Conservation (phyloP, 768 basidiomycete genomes). For the Paxillus ammoniavirescens region DNA sequence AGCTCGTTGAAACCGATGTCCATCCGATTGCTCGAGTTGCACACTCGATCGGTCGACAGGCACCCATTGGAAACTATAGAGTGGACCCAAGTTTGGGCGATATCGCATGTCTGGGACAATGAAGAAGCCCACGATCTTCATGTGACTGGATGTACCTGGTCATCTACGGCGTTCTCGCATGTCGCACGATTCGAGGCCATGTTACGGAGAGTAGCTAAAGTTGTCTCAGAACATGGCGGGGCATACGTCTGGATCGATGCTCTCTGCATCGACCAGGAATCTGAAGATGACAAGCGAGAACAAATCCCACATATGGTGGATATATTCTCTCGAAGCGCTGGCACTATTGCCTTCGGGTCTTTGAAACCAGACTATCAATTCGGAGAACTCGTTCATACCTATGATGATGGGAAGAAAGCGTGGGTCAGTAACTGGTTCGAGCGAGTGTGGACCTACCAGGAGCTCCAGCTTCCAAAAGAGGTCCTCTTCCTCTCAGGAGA, state of each 20-base stretch:
- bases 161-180: slow-evolving; percentile 6
- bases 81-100: slow-evolving; percentile 8
- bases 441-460: slow-evolving; percentile 15
- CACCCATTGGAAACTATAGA: background rate
- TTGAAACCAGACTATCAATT: background rate
- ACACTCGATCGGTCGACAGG: background rate
- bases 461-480: slow-evolving; percentile 6
- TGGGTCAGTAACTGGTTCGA: slow-evolving; percentile 15
- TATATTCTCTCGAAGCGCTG: slow-evolving; percentile 9
- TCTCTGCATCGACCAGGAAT: slow-evolving; percentile 4
- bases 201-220: background rate
- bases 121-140: background rate
- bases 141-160: slow-evolving; percentile 1
- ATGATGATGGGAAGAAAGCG: slow-evolving; percentile 6
- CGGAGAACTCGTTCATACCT: background rate
- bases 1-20: no score
- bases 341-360: slow-evolving; percentile 9
- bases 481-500: slow-evolving; percentile 11
- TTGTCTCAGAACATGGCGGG: background rate
- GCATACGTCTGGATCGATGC: slow-evolving; percentile 12
- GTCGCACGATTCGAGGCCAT: slow-evolving; percentile 2
- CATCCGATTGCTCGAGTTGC: background rate
- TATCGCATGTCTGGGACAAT: slow-evolving; percentile 10
- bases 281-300: background rate
- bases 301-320: slow-evolving; percentile 7